Percentiles rank a stretch among this genome's conserved stretches.
Evolutionary conservation across 352 stramenopile genomes (phyloP).

Genomic region (Pythium vanterpoolii): DNA sequence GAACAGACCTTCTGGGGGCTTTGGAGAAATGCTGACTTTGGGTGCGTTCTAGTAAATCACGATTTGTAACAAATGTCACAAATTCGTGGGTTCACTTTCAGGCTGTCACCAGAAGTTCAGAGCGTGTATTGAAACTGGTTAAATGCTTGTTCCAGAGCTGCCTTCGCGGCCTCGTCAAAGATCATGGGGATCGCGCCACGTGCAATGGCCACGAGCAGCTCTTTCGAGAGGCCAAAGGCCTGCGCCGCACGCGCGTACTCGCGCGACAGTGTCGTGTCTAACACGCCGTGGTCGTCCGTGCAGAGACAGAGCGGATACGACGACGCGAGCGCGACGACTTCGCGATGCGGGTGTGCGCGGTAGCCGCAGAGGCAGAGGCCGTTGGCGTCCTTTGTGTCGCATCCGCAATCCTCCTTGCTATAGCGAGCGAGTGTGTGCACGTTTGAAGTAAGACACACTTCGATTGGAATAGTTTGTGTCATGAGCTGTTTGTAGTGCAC

Average conservation of each 20-base stretch:
- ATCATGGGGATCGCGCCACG: constrained; percentile 46
- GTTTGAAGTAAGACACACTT: constrained; percentile 94
- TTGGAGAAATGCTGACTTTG: not conserved
- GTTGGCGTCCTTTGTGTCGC: constrained; percentile 37
- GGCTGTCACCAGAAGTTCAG: not conserved
- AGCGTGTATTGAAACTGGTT: constrained; percentile 10
- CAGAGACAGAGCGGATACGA: constrained; percentile 88
- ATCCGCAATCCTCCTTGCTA: constrained; percentile 32
- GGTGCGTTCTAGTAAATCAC: not conserved
- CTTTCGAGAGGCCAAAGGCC: constrained; percentile 67
- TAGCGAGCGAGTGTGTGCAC: constrained; percentile 90
- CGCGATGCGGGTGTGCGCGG: constrained; percentile 74
- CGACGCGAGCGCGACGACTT: constrained; percentile 41
- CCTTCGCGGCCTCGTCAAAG: constrained; percentile 46
- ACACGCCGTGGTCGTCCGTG: constrained; percentile 92
- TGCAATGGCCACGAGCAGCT: constrained; percentile 41
- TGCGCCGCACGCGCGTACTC: constrained; percentile 83
- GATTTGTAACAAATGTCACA: constrained; percentile 1
- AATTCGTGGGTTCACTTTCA: constrained; percentile 1
- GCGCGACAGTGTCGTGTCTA: constrained; percentile 85
- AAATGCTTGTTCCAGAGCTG: constrained; percentile 28
- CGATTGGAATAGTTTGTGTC: constrained; percentile 79
- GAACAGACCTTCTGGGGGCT: not conserved
- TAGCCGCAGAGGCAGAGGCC: constrained; percentile 66
- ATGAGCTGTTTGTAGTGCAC: constrained; percentile 69